phyloP scores from a whole-genome alignment of 495 filamentous ascomycete genomes.

The Tuber aestivum region DNA sequence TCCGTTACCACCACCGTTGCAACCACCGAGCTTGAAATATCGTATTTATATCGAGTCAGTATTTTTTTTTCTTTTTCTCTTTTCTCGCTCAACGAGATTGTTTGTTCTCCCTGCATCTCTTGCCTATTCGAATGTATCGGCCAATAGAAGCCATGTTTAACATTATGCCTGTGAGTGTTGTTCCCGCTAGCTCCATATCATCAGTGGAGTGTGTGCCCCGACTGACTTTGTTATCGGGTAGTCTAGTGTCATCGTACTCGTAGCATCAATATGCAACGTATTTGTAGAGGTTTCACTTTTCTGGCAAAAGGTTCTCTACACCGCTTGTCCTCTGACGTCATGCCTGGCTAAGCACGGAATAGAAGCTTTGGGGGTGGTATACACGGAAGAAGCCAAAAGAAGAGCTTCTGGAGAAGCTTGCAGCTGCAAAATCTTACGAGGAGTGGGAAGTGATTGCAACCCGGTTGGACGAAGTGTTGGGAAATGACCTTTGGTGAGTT shows the following conservation, averaged over 20 bases:
- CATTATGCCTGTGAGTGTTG: slow-evolving; percentile 20
- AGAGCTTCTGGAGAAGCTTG: slow-evolving; percentile 54
- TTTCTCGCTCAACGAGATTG: background rate
- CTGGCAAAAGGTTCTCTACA: slow-evolving; percentile 56
- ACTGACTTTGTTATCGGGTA: background rate
- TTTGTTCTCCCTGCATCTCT: background rate
- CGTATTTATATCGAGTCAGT: background rate
- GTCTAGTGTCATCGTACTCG: slow-evolving; percentile 38
- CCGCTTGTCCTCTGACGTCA: background rate
- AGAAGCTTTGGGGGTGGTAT: slow-evolving; percentile 57
- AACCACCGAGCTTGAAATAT: background rate
- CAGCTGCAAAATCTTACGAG: slow-evolving; percentile 62
- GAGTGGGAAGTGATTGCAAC: slow-evolving; percentile 79
- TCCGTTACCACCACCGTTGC: background rate
- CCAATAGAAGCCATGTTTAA: slow-evolving; percentile 8
- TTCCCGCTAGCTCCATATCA: background rate
- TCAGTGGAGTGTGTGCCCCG: slow-evolving; percentile 13
- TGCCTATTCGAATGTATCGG: slow-evolving; percentile 8
- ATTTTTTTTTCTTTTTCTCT: background rate
- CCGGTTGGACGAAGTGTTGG: slow-evolving; percentile 69
- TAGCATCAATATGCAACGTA: slow-evolving; percentile 52
- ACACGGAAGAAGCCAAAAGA: slow-evolving; percentile 51
- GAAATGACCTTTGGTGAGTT: slow-evolving; percentile 71
- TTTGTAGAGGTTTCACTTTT: slow-evolving; percentile 58
- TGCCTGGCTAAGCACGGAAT: slow-evolving; percentile 7